phyloP scores from a whole-genome alignment of 257 asterid genomes.

The Solanum megistacrolobum region DNA sequence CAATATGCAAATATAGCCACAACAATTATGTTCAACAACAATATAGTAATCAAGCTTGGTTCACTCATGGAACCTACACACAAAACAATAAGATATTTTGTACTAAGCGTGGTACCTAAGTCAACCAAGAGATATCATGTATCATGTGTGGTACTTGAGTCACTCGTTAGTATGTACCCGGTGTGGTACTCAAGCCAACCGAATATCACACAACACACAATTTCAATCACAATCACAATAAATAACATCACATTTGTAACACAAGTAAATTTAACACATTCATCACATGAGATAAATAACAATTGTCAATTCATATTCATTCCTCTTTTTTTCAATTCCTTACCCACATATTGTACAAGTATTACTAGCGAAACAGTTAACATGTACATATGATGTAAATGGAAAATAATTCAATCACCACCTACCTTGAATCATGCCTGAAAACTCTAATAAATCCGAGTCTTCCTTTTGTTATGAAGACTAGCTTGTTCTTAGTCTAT shows the following conservation, averaged over 20 bases:
- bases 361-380: too few relatives aligned
- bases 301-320: background rate
- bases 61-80: background rate
- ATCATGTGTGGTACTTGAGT: background rate
- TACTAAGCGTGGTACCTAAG: background rate
- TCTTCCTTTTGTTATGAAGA: too few relatives aligned
- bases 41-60: background rate
- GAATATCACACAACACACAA: background rate
- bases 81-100: too few relatives aligned
- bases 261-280: background rate
- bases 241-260: background rate
- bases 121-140: background rate
- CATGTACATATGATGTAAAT: background rate
- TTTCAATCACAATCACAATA: background rate
- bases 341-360: background rate
- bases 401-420: background rate
- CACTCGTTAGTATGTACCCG: too few relatives aligned
- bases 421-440: background rate
- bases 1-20: background rate
- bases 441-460: rapidly evolving
- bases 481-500: background rate
- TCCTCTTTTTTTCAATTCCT: background rate
- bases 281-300: too few relatives aligned
- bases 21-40: background rate
- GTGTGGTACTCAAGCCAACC: background rate